A percentile compares a stretch with the other conserved stretches of the same genome.
These are phyloP conservation scores for Xenoacremonium recifei DNA, from an alignment of 2,329 filamentous ascomycete genomes.

Conservation along the genomic window DNA sequence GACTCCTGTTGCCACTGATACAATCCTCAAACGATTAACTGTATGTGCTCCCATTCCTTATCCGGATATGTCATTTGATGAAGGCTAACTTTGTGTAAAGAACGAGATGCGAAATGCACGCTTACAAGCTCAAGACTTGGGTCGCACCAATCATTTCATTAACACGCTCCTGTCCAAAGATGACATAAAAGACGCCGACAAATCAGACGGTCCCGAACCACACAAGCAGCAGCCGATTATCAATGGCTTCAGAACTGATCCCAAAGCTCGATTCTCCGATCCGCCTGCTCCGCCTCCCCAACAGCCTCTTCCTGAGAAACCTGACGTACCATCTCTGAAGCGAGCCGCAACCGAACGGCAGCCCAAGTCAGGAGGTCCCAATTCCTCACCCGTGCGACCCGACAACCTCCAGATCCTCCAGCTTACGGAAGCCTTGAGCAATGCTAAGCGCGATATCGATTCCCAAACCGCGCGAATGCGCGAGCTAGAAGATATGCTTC, in stretches of 20 bases:
- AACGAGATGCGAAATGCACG: conserved; percentile 87
- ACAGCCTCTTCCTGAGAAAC: conserved; percentile 90
- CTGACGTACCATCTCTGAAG: conserved; percentile 74
- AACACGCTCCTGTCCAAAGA: conserved; percentile 74
- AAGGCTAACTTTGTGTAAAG: conserved; percentile 45
- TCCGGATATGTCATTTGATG: not conserved
- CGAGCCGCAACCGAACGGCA: conserved; percentile 73
- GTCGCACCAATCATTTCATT: conserved; percentile 79
- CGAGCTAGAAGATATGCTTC: conserved; percentile 72
- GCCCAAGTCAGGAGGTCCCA: conserved; percentile 56
- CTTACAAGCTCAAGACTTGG: conserved; percentile 82
- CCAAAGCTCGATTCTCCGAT: conserved; percentile 84
- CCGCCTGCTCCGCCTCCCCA: conserved; percentile 91
- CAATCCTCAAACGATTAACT: conserved; percentile 71
- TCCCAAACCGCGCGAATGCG: conserved; percentile 76
- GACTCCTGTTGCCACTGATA: conserved; percentile 87
- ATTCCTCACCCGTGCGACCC: conserved; percentile 57
- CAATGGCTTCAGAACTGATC: conserved; percentile 66
- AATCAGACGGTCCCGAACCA: conserved; percentile 46
- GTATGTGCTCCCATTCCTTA: conserved; percentile 24
- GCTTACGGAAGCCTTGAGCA: conserved; percentile 79
- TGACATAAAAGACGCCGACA: conserved; percentile 57
- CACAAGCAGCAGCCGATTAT: conserved; percentile 45
- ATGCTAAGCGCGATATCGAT: conserved; percentile 83
- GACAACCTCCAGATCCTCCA: conserved; percentile 72